These are phyloP conservation scores for Stramenopiles sp. DNA, from an alignment of 352 stramenopile species.

Conservation along the genomic window DNA sequence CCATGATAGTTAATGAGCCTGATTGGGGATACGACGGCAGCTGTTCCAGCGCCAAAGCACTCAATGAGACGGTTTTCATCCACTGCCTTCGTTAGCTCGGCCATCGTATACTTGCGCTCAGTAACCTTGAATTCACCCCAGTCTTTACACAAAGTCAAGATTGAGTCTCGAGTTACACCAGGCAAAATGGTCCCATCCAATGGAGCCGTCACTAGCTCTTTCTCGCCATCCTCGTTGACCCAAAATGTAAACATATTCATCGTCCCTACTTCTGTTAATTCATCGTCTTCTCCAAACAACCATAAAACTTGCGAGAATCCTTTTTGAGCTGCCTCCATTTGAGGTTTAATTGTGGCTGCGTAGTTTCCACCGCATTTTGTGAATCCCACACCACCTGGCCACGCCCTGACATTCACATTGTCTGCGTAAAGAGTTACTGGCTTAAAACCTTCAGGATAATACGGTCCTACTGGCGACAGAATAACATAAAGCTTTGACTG, in stretches of 20 bases:
- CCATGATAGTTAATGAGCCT: conserved; percentile 79
- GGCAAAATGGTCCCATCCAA: conserved; percentile 87
- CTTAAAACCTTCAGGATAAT: conserved; percentile 84
- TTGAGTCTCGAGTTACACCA: conserved; percentile 82
- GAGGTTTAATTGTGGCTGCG: conserved; percentile 60
- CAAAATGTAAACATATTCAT: conserved; percentile 98
- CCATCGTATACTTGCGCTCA: conserved; percentile 79
- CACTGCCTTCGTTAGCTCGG: conserved; percentile 70
- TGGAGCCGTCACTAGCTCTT: conserved; percentile 82
- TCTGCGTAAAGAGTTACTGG: conserved; percentile 68
- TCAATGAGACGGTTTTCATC: conserved; percentile 68
- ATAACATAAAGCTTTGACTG: conserved; percentile 84
- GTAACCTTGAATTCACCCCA: conserved; percentile 81
- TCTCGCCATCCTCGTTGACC: conserved; percentile 65
- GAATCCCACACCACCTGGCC: conserved; percentile 76
- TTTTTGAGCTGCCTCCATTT: conserved; percentile 52
- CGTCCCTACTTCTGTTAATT: conserved; percentile 63
- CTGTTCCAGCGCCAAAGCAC: conserved; percentile 84
- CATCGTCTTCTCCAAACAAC: conserved; percentile 77
- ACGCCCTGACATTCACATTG: conserved; percentile 75
- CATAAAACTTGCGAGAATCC: conserved; percentile 76
- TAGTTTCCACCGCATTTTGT: conserved; percentile 66
- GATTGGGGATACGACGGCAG: conserved; percentile 77
- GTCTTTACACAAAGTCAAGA: conserved; percentile 64
- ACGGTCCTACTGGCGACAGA: conserved; percentile 82